Conservation (phyloP, 441 rosid genomes). For the Sinapis alba region DNA sequence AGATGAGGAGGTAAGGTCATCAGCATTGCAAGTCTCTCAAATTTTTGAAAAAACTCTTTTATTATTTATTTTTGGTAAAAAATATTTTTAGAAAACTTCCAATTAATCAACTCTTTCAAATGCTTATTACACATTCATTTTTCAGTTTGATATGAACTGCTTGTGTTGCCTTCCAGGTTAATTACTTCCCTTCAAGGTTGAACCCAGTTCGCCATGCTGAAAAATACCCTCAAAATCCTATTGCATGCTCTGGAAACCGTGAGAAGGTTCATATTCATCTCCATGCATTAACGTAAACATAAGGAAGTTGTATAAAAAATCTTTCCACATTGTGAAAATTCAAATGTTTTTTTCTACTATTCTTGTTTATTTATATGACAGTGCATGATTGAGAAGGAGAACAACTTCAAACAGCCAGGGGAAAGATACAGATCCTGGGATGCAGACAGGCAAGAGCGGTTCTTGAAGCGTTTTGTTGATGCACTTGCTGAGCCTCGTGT, state of each 20-base stretch:
- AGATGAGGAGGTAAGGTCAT: constrained; percentile 76
- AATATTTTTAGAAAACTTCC: neutral
- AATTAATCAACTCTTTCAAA: constrained; percentile 2
- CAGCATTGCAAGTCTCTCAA: neutral
- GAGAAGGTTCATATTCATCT: constrained; percentile 65
- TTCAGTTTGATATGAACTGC: neutral
- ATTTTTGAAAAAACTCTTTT: neutral
- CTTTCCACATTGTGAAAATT: neutral
- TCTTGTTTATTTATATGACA: constrained; percentile 29
- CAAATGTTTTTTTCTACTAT: neutral
- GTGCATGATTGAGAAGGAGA: constrained; percentile 81
- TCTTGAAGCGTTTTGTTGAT: constrained; percentile 71
- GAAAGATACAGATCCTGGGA: constrained; percentile 79
- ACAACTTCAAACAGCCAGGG: constrained; percentile 94
- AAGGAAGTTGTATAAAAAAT: neutral
- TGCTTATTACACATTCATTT: neutral
- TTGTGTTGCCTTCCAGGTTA: constrained; percentile 53
- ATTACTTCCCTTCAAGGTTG: constrained; percentile 91
- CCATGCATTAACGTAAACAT: neutral
- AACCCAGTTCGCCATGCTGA: constrained; percentile 82
- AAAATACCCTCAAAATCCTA: constrained; percentile 56
- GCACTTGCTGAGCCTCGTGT: constrained; percentile 78
- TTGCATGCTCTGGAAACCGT: constrained; percentile 61
- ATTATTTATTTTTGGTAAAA: no score
- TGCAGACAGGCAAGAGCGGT: constrained; percentile 87